phyloP scores from a whole-genome alignment of 441 rosid species.

The Eugenia klotzschiana region DNA sequence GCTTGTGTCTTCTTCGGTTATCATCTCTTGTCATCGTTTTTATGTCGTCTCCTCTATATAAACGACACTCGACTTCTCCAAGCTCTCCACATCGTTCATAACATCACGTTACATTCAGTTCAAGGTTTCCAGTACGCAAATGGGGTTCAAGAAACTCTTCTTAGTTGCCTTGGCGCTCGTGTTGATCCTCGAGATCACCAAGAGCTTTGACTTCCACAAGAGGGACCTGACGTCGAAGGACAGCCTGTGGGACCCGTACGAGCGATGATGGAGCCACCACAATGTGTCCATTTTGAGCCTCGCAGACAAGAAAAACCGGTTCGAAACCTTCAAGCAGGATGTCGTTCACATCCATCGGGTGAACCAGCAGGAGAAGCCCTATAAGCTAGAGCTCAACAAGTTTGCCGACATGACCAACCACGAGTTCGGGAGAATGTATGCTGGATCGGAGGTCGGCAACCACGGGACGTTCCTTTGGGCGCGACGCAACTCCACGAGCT shows the following conservation, averaged over 20 bases:
- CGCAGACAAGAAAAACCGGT: conserved; percentile 24
- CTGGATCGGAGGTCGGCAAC: conserved; percentile 52
- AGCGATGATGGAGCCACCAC: conserved; percentile 73
- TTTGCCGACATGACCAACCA: conserved; percentile 69
- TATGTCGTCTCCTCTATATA: conserved; percentile 21
- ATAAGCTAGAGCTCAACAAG: conserved; percentile 65
- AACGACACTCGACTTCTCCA: neutral
- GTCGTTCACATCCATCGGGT: conserved; percentile 51
- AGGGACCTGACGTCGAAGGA: conserved; percentile 50
- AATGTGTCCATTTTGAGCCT: conserved; percentile 36
- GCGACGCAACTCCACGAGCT: conserved; percentile 17
- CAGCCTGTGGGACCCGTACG: conserved; percentile 46
- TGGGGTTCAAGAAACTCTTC: conserved; percentile 18
- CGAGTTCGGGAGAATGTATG: conserved; percentile 39
- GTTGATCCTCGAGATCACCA: conserved; percentile 20
- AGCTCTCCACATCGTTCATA: conserved; percentile 7
- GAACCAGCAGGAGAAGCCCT: conserved; percentile 52
- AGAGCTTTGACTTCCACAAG: conserved; percentile 51
- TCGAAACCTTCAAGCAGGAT: conserved; percentile 66
- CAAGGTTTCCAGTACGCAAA: neutral
- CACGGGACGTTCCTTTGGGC: conserved; percentile 39
- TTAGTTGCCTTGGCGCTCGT: conserved; percentile 12
- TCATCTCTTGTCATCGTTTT: conserved; percentile 2
- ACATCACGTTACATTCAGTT: neutral
- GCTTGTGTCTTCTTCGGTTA: conserved; percentile 31